These are phyloP conservation scores for Penicillium soppii DNA, from an alignment of 495 filamentous ascomycete genomes.

Conservation along the genomic window DNA sequence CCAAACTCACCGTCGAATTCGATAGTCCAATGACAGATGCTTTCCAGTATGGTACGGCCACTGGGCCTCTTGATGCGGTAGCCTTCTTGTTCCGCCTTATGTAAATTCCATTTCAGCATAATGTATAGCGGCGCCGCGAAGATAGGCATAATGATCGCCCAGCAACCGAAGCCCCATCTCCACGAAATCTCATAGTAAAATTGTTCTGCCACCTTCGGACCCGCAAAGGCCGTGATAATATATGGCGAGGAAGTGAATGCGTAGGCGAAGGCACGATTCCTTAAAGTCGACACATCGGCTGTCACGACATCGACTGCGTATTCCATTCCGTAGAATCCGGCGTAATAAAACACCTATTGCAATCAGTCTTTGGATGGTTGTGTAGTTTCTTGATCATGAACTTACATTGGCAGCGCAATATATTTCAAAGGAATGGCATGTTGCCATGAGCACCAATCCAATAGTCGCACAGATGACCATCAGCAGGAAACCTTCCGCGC, in stretches of 20 bases:
- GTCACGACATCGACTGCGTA: constrained; percentile 54
- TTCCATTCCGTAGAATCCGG: constrained; percentile 50
- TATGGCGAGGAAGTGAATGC: constrained; percentile 57
- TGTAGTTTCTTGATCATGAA: background rate
- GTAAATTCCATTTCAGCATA: constrained; percentile 47
- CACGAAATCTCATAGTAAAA: constrained; percentile 47
- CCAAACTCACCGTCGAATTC: constrained; percentile 20
- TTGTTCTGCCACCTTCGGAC: constrained; percentile 40
- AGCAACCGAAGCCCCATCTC: constrained; percentile 60
- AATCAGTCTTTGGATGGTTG: background rate
- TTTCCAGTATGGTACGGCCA: constrained; percentile 15
- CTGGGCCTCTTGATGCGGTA: constrained; percentile 28
- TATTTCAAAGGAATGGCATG: constrained; percentile 40
- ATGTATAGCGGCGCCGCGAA: constrained; percentile 43
- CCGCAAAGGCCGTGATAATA: constrained; percentile 56
- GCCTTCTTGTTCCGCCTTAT: constrained; percentile 46
- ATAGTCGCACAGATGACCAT: constrained; percentile 31
- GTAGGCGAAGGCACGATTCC: constrained; percentile 55
- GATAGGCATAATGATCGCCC: constrained; percentile 54
- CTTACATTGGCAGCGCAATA: constrained; percentile 41
- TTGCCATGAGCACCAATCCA: constrained; percentile 49
- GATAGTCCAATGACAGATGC: constrained; percentile 17
- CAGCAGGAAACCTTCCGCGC: constrained; percentile 49
- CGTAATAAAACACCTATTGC: constrained; percentile 42
- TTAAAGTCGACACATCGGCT: constrained; percentile 57